Evolutionary conservation across 2,329 filamentous ascomycete species (phyloP).

Genomic region (Colletotrichum lini): DNA sequence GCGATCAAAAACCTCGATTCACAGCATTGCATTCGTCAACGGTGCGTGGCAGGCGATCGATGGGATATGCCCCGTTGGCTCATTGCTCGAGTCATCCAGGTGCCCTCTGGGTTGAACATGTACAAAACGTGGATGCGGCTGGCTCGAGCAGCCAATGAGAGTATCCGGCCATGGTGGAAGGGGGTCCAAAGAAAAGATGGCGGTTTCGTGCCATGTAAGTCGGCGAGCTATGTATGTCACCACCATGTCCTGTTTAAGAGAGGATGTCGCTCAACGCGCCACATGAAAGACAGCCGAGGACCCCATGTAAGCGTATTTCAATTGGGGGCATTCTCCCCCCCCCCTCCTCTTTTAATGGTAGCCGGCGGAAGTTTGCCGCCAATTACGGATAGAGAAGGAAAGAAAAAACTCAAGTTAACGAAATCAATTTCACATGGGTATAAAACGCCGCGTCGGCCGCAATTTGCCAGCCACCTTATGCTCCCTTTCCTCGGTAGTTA

Average conservation of each 20-base stretch:
- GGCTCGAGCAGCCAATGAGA: constrained; percentile 30
- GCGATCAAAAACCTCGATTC: neutral
- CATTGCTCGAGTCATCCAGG: constrained; percentile 28
- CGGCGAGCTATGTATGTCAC: constrained; percentile 28
- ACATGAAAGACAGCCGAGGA: neutral
- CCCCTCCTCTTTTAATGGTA: neutral
- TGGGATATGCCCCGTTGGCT: constrained; percentile 20
- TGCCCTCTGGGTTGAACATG: constrained; percentile 9
- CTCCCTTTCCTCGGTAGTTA: neutral
- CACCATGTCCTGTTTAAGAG: constrained; percentile 16
- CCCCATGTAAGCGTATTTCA: constrained; percentile 4
- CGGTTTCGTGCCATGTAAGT: constrained; percentile 30
- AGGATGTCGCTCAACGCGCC: neutral
- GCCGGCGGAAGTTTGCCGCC: constrained; percentile 21
- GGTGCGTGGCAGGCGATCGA: constrained; percentile 23
- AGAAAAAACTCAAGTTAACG: neutral
- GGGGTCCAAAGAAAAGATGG: neutral
- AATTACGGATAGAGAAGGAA: too few relatives aligned
- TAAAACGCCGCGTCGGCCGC: constrained; percentile 24
- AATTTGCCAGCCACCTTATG: constrained; percentile 12
- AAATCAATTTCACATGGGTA: constrained; percentile 27
- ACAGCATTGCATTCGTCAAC: neutral
- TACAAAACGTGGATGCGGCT: constrained; percentile 23
- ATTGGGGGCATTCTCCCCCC: neutral
- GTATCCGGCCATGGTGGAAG: constrained; percentile 20